Base-by-base conservation (phyloP, 202 grass and related monocot species). In the Digitaria exilis region DNA sequence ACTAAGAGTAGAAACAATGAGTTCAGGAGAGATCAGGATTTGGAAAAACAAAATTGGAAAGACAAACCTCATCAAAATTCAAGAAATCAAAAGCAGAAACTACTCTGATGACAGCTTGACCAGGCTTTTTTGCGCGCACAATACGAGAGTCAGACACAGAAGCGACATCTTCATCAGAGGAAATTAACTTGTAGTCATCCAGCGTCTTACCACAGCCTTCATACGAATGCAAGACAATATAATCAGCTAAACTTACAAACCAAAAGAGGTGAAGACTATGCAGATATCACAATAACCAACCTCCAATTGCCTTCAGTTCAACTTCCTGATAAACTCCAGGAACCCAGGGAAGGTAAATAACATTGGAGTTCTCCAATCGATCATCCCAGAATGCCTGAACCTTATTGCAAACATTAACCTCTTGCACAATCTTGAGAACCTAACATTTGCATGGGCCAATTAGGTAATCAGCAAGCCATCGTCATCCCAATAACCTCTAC, bases 341-440 rank as follows among this genome's bases (percentile, higher is more conserved):
- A 84, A 88, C 85, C 96, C 91, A 98, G 67, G 93, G 96, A 77
- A 98, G 85, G 54, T 50, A 67, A 84, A 94, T 82, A 91, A 79
- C 50, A 72, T 92, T 86, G 43, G 84, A 90, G 63, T 83, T 82
- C 32, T 89, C 81, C n/a, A 58, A 83, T 81, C 52, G 65, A 67
- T 82, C 85, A 75, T 86, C 91, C 85, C 92, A 93, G 51, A 83
- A 87, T 78, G 92, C 70, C 69, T 93, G 89, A 35, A 98, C 93
- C 90, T 94, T 96, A 74, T 69, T 87, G 76, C 96, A 98, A 49
- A 98, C 96, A 80, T 96, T 93, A 88, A 98, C 75, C 85, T 96
- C 87, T 83, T 98, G 96, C 59, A 86, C 74, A 71, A 91, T 83
- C 67, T 90, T 83, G 41, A 98, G 89, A 89, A 90, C 89, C 96